These are phyloP conservation scores for Neocatenulostroma microsporum DNA, from an alignment of 2,329 filamentous ascomycete genomes.

Conservation along the genomic window DNA sequence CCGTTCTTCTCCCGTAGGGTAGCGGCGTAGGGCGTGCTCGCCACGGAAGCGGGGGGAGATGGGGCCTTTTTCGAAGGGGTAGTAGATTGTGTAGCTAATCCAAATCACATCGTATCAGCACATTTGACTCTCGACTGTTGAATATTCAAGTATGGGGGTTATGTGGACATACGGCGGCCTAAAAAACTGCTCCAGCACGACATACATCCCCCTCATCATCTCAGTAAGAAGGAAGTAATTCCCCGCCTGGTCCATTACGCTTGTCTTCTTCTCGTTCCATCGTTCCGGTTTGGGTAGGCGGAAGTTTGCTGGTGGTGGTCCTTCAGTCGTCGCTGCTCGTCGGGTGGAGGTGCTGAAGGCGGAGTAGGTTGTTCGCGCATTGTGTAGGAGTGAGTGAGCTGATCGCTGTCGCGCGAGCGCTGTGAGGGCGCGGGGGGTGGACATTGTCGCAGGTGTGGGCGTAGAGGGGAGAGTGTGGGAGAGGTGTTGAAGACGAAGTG, in stretches of 20 bases:
- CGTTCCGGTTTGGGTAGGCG: slow-evolving; percentile 62
- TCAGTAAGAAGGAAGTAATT: slow-evolving; percentile 95
- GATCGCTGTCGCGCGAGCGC: slow-evolving; percentile 41
- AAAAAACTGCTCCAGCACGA: slow-evolving; percentile 96
- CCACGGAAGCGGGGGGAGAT: slow-evolving; percentile 97
- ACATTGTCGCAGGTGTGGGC: slow-evolving; percentile 33
- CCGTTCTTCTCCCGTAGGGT: slow-evolving; percentile 94
- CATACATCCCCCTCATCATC: slow-evolving; percentile 96
- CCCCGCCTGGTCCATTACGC: slow-evolving; percentile 70
- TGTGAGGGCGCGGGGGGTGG: slow-evolving; percentile 41
- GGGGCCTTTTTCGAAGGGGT: slow-evolving; percentile 97
- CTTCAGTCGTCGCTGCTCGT: slow-evolving; percentile 50
- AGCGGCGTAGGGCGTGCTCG: slow-evolving; percentile 91
- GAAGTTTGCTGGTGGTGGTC: slow-evolving; percentile 73
- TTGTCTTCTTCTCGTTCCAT: slow-evolving; percentile 76
- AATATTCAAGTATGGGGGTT: too few species aligned
- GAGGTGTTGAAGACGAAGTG: background rate
- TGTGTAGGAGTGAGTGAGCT: slow-evolving; percentile 31
- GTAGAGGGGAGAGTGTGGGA: too few species aligned
- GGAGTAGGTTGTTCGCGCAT: slow-evolving; percentile 37
- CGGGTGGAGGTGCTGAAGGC: slow-evolving; percentile 58
- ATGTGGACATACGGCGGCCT: slow-evolving; percentile 69
- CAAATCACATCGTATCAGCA: too few species aligned
- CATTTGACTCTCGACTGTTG: too few species aligned
- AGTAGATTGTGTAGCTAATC: slow-evolving; percentile 98